A percentile compares a stretch with the other conserved stretches of the same genome.
phyloP scores from a whole-genome alignment of 2,329 filamentous ascomycete species.

The Venturia oleaginea region DNA sequence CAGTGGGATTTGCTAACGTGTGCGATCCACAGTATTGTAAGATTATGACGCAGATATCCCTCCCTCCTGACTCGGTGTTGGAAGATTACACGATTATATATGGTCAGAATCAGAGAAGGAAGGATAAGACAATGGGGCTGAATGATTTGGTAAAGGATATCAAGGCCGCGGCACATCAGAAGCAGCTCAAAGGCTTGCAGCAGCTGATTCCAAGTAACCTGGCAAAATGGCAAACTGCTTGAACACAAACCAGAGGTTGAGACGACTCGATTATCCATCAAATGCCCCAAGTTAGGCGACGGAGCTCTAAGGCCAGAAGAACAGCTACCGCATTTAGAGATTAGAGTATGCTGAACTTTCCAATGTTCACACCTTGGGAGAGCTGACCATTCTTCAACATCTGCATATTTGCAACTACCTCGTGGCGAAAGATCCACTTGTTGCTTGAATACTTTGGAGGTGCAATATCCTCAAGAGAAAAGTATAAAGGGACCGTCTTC shows the following conservation, averaged over 20 bases:
- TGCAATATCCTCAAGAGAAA: too few species aligned
- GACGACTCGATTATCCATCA: too few species aligned
- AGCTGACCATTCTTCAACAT: too few species aligned
- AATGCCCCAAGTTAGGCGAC: too few species aligned
- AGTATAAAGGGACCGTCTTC: too few species aligned
- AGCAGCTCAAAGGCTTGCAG: conserved; percentile 25
- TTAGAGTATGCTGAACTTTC: too few species aligned
- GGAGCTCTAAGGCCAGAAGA: too few species aligned
- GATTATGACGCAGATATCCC: conserved; percentile 28
- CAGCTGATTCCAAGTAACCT: conserved; percentile 26
- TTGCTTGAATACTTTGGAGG: too few species aligned
- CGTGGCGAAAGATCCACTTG: too few species aligned
- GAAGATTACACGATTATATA: conserved; percentile 39
- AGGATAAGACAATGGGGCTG: conserved; percentile 29
- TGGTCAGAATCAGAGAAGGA: conserved; percentile 27
- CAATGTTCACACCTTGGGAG: too few species aligned
- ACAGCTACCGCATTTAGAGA: too few species aligned
- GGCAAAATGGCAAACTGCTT: conserved; percentile 23
- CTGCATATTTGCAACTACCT: too few species aligned
- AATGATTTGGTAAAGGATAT: conserved; percentile 20
- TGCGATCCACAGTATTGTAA: conserved; percentile 33
- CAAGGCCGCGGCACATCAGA: conserved; percentile 24
- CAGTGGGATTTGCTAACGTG: not conserved
- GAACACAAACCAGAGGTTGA: not conserved
- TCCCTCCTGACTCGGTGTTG: conserved; percentile 30